A percentile compares a stretch with the other conserved stretches of the same genome.
These are phyloP conservation scores for Ceratonia siliqua DNA, from an alignment of 306 rosid genomes.

Conservation along the genomic window DNA sequence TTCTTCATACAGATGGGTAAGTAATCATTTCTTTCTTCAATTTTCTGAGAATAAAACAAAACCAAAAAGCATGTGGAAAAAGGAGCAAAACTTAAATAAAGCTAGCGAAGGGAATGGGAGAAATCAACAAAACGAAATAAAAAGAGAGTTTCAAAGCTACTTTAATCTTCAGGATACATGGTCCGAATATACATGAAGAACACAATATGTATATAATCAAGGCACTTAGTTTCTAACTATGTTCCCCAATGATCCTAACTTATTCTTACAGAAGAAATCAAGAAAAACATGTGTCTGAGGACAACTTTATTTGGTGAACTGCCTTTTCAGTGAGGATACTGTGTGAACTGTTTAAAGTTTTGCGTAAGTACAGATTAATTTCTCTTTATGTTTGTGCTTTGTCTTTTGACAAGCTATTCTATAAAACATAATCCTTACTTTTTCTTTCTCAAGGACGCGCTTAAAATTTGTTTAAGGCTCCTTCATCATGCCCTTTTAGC, in stretches of 20 bases:
- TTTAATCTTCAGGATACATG: slow-evolving; percentile 11
- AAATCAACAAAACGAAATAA: neutral
- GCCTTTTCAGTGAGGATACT: slow-evolving; percentile 41
- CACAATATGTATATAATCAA: neutral
- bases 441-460: slow-evolving; percentile 30
- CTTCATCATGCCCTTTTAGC: slow-evolving; percentile 34
- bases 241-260: slow-evolving; percentile 26
- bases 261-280: slow-evolving; percentile 33
- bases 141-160: slow-evolving; percentile 1
- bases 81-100: slow-evolving; percentile 24
- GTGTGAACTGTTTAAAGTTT: slow-evolving; percentile 34
- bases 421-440: slow-evolving; percentile 33
- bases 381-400: slow-evolving; percentile 59
- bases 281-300: slow-evolving; percentile 29
- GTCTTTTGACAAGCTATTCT: slow-evolving; percentile 23
- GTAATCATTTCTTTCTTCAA: slow-evolving; percentile 30
- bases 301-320: slow-evolving; percentile 42
- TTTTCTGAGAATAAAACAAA: slow-evolving; percentile 33
- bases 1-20: slow-evolving; percentile 36
- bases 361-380: slow-evolving; percentile 40
- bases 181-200: neutral
- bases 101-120: slow-evolving; percentile 22
- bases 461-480: slow-evolving; percentile 45
- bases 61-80: slow-evolving; percentile 17
- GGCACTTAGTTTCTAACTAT: slow-evolving; percentile 26